phyloP scores from a whole-genome alignment of 768 basidiomycete genomes.

The Suillus decipiens region DNA sequence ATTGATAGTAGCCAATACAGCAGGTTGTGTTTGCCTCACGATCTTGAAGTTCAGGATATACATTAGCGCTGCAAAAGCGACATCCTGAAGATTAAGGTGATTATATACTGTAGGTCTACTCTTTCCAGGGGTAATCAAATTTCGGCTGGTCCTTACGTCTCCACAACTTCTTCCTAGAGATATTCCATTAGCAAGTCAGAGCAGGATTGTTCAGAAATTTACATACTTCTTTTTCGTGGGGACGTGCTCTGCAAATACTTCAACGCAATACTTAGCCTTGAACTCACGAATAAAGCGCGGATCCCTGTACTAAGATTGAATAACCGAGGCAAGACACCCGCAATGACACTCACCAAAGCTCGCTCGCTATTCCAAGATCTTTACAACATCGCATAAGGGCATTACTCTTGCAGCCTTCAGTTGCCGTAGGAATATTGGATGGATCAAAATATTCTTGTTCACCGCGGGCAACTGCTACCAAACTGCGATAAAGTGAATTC shows the following conservation, averaged over 20 bases:
- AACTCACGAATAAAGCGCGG: slow-evolving; percentile 94
- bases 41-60: neutral
- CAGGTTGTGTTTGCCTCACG: no score
- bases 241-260: slow-evolving; percentile 83
- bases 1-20: no score
- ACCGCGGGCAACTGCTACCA: slow-evolving; percentile 89
- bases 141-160: slow-evolving; percentile 83
- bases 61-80: neutral
- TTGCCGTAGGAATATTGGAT: slow-evolving; percentile 87
- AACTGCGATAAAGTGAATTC: slow-evolving; percentile 40
- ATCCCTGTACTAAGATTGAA: slow-evolving; percentile 59
- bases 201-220: neutral
- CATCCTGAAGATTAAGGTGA: neutral
- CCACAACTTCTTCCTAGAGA: slow-evolving; percentile 84
- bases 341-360: slow-evolving; percentile 71
- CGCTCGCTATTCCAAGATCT: slow-evolving; percentile 93
- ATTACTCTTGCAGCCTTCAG: slow-evolving; percentile 94
- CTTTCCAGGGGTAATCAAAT: slow-evolving; percentile 88
- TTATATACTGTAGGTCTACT: slow-evolving; percentile 36
- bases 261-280: slow-evolving; percentile 79
- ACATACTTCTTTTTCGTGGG: slow-evolving; percentile 90
- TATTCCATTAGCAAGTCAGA: slow-evolving; percentile 13
- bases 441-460: slow-evolving; percentile 98
- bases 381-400: slow-evolving; percentile 98
- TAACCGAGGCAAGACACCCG: neutral